Evolutionary conservation across 2,329 filamentous ascomycete species (phyloP).

Genomic region (Daldinia sp.): DNA sequence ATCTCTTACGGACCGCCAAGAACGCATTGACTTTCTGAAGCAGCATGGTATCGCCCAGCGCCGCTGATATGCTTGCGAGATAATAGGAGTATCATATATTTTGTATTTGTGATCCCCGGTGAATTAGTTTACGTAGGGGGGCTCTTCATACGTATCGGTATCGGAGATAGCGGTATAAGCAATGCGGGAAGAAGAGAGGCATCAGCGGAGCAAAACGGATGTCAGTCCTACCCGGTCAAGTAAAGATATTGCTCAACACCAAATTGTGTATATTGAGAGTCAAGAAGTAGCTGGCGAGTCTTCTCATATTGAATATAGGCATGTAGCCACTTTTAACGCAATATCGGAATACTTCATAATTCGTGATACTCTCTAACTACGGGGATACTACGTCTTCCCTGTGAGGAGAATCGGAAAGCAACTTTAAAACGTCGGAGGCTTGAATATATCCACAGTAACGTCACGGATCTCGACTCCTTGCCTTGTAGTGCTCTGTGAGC

Average conservation of each 20-base stretch:
- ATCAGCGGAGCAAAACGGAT: no score
- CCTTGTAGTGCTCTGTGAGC: conserved; percentile 13
- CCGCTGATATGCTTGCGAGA: background rate
- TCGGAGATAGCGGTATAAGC: background rate
- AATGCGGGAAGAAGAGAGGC: no score
- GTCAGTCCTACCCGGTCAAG: no score
- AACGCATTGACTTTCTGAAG: conserved; percentile 6
- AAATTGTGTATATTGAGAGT: no score
- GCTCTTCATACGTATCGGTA: background rate
- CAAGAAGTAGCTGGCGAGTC: no score
- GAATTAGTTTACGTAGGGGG: no score
- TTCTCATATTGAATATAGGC: no score
- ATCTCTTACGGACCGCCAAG: conserved; percentile 1
- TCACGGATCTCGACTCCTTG: conserved; percentile 16
- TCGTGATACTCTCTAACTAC: background rate
- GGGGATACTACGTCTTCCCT: background rate
- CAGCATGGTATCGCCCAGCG: background rate
- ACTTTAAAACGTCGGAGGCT: background rate
- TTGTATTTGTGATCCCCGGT: background rate
- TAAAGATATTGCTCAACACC: no score
- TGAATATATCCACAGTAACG: conserved; percentile 25
- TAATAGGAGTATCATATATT: background rate
- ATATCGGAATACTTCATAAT: background rate
- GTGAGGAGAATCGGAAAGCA: background rate
- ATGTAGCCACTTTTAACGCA: no score